Evolutionary conservation across 495 filamentous ascomycete species (phyloP).

Genomic region (Penicillium longicatenatum): DNA sequence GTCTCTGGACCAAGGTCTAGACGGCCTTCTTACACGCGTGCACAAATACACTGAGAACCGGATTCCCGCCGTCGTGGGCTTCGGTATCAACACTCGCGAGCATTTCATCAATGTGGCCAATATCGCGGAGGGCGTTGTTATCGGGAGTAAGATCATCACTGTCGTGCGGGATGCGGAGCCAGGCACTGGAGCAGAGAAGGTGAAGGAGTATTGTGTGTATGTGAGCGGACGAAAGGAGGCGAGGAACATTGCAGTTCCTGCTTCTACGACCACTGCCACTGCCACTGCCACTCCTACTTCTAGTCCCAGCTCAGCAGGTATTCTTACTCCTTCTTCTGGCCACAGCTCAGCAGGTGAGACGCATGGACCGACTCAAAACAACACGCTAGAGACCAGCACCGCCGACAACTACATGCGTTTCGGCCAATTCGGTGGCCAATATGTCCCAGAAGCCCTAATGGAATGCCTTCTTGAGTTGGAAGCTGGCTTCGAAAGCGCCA

Average conservation of each 20-base stretch:
- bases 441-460: constrained; percentile 7
- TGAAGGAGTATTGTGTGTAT: constrained; percentile 7
- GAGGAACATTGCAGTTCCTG: neutral
- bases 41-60: constrained; percentile 84
- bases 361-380: neutral
- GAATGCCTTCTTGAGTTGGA: constrained; percentile 3
- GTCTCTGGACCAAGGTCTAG: constrained; percentile 74
- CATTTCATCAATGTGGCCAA: constrained; percentile 67
- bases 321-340: no score
- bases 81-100: constrained; percentile 88
- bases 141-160: constrained; percentile 81
- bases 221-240: neutral
- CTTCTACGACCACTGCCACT: no score
- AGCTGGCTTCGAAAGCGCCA: neutral
- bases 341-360: neutral
- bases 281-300: no score
- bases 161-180: constrained; percentile 61
- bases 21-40: constrained; percentile 79
- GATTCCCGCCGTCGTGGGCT: constrained; percentile 86
- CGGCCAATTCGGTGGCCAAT: constrained; percentile 11
- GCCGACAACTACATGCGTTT: constrained; percentile 2
- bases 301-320: no score
- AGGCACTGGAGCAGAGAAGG: constrained; percentile 41
- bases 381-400: neutral
- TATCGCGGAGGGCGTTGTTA: constrained; percentile 85